phyloP scores from a whole-genome alignment of 73 alveolate genomes.

The Paramecium sonneborni region DNA sequence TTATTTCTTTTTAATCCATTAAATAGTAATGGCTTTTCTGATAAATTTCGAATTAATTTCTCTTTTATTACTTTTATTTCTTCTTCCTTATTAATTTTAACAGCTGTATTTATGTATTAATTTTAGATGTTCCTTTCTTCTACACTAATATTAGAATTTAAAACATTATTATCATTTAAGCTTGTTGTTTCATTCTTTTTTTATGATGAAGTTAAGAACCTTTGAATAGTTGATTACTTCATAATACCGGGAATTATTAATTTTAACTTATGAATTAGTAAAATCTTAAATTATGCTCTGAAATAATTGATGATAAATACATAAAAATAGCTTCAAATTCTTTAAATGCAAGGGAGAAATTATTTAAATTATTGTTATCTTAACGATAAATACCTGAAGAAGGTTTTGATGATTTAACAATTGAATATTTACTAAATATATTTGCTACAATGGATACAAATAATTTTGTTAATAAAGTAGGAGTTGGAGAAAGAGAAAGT shows the following conservation, averaged over 20 bases:
- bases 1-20: not conserved
- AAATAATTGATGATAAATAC: constrained; percentile 45
- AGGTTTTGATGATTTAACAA: constrained; percentile 83
- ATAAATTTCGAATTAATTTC: not conserved
- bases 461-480: constrained; percentile 86
- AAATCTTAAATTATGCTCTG: constrained; percentile 35
- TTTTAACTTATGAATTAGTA: constrained; percentile 46
- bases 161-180: not conserved
- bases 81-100: not conserved
- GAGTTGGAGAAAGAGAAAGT: constrained; percentile 99
- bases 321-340: constrained; percentile 52
- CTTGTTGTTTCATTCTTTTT: not conserved
- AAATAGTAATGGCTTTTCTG: not conserved
- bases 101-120: not conserved
- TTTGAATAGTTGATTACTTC: not conserved
- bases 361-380: constrained; percentile 40
- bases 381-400: constrained; percentile 81
- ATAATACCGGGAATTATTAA: not conserved
- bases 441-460: constrained; percentile 94
- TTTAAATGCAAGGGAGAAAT: constrained; percentile 52
- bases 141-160: not conserved
- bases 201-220: not conserved
- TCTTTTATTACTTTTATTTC: not conserved
- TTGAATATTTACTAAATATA: constrained; percentile 76
- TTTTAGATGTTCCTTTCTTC: not conserved